Base-by-base conservation (phyloP, 345 rosid genomes). In the Toxicodendron radicans region DNA sequence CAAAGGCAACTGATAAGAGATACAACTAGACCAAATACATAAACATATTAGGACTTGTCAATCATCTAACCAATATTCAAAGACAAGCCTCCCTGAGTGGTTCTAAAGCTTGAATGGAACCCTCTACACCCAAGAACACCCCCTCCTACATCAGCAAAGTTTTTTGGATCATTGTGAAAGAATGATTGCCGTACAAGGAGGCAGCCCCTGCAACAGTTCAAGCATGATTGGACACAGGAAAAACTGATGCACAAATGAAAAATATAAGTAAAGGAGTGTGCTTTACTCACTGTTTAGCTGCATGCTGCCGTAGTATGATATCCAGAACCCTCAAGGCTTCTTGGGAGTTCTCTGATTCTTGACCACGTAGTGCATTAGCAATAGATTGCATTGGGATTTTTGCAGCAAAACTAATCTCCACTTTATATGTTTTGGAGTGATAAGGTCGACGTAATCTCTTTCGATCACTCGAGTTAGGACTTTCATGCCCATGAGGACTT, bases 151-250 rank as follows among this genome's bases (percentile, higher is more conserved):
- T 79, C 87, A 21, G 85, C 86, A 80, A 88, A 91, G 58, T 91
- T 92, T 18, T 51, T 84, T 10, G 92, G 89, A 70, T 92, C 92
- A 62, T 91, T 87, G 56, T 86, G 93, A 77, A 95, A 95, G 75
- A 88, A 95, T 0, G 97, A 92, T 64, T 95, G 97, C 16, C 95
- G 89, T 45, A 92, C 99, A 71, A 95, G 93, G 33, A 95, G 93
- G 83, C 99, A 95, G 63, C 98, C 97, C 82, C 98, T 95, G 78
- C 72, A 83, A 74, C 33, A 68, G 58, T n/a, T 23, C 70, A 77
- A 16, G 1, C 12, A 41, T n/a, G 20, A 59, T 67, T 18, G 73
- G 46, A 53, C 64, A 10, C 46, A 35, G 62, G 4, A 20, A 35
- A 41, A 64, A 17, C 21, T 35, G 2, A 17, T 7, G 21, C 8